These are phyloP conservation scores for Fraxinus quadrangulata DNA, from an alignment of 257 asterid species.

Conservation along the genomic window DNA sequence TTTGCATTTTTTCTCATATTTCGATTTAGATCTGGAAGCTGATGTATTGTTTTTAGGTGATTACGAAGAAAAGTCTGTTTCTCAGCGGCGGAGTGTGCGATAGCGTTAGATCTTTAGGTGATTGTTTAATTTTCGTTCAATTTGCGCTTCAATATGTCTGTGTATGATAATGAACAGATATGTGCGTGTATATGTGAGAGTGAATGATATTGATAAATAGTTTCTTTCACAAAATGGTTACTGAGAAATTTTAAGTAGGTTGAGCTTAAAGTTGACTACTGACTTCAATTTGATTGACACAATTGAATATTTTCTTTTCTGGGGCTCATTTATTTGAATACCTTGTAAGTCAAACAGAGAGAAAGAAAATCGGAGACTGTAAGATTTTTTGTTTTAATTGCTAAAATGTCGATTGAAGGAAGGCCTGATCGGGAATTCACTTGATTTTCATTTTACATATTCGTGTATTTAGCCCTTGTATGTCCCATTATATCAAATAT, in stretches of 20 bases:
- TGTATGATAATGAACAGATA: background rate
- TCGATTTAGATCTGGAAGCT: constrained; percentile 29
- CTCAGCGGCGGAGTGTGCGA: constrained; percentile 9
- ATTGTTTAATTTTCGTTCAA: constrained; percentile 7
- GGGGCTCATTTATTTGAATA: constrained; percentile 14
- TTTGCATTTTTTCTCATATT: constrained; percentile 19
- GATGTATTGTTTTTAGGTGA: constrained; percentile 18
- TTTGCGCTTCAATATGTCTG: constrained; percentile 9
- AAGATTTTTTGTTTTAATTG: background rate
- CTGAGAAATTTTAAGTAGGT: constrained; percentile 3
- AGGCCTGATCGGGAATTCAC: constrained; percentile 17
- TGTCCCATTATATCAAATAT: no score
- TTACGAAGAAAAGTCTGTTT: background rate
- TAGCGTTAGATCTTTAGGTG: constrained; percentile 46
- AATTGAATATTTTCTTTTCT: background rate
- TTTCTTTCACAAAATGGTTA: background rate
- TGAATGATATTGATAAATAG: background rate
- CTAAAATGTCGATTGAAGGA: constrained; percentile 22
- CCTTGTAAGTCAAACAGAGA: background rate
- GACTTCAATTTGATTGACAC: constrained; percentile 21
- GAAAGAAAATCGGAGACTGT: background rate
- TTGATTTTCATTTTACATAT: constrained; percentile 8
- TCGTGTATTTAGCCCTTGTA: background rate
- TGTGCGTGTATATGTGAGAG: background rate
- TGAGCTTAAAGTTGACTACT: constrained; percentile 27